Evolutionary conservation across 1,139 yeast species (phyloP), one percentile per base, ranked within the genome.

Genomic region (Hyphopichia pseudoburtonii): DNA sequence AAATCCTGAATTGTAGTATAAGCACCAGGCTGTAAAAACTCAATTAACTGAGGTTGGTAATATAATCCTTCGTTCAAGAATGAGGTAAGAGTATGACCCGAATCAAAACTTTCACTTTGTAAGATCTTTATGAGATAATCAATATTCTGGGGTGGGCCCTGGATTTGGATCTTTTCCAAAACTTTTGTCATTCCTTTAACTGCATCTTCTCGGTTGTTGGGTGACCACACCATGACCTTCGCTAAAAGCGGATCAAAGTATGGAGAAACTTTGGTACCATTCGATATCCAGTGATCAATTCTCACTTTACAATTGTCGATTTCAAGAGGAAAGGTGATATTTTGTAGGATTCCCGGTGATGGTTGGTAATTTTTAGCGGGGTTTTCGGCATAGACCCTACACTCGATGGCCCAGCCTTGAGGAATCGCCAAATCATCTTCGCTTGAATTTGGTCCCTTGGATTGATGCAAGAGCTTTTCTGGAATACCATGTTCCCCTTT

Each of bases 241-340:
- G 67, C 70, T 16, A 64, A 43, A 21, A 64, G 50, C 2, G 70
- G 69, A 42, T 64, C 70, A 49, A 62, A 64, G 39, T 64, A 62
- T 4, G 70, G 67, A 3, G 69, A 61, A 10, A 64, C 50, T 32
- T 57, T 60, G 14, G 59, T 48, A 17, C 69, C 69, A 12, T 65
- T 61, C 8, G 58, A 48, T 14, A 64, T 54, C 68, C 69, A 64
- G 41, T 61, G 66, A 39, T 64, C 69, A 35, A 62, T 44, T 47
- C 70, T 49, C 9, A 62, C 44, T 21, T 44, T 49, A 28, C 46
- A 51, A 11, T 35, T 42, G 15, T 40, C 45, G 5, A 42, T 30
- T 11, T 36, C 29, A 4, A 37, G 31, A 2, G 62, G 62, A 40
- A 58, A 51, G 5, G 44, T 42, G 17, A 63, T 66, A 21, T 55